These are phyloP conservation scores for Musa troglodytarum DNA, from an alignment of 176 grass and related monocot genomes.

Conservation along the genomic window DNA sequence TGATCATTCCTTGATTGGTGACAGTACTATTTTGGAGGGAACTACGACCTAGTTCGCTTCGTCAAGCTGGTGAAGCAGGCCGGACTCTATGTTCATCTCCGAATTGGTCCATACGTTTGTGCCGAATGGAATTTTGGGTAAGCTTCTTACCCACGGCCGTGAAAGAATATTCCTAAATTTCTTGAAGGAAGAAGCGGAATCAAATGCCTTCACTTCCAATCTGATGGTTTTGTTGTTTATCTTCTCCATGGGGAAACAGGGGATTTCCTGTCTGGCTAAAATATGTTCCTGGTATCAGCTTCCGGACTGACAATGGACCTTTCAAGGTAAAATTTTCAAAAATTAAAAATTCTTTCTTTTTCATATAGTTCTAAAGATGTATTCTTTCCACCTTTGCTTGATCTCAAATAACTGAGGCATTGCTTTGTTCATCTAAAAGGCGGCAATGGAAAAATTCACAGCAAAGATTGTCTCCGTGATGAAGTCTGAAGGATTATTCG, in stretches of 20 bases:
- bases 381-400: no score
- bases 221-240: background rate
- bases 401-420: background rate
- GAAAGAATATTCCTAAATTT: background rate
- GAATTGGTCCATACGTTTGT: conserved; percentile 91
- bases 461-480: conserved; percentile 85
- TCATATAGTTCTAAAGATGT: background rate
- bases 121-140: conserved; percentile 98
- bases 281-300: conserved; percentile 89
- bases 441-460: conserved; percentile 67
- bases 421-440: conserved; percentile 20
- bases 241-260: conserved; percentile 32
- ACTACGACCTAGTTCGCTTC: conserved; percentile 88
- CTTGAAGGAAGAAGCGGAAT: background rate
- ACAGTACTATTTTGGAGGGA: conserved; percentile 80
- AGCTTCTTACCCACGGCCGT: background rate
- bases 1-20: background rate
- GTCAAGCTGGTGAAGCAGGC: conserved; percentile 80
- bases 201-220: background rate
- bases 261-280: conserved; percentile 99
- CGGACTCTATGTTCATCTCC: conserved; percentile 92
- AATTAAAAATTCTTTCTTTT: background rate
- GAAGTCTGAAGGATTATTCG: conserved; percentile 80
- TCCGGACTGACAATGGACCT: conserved; percentile 85
- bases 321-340: conserved; percentile 49